Evolutionary conservation across 1,139 yeast species (phyloP).

Genomic region (Candida freyschussii): DNA sequence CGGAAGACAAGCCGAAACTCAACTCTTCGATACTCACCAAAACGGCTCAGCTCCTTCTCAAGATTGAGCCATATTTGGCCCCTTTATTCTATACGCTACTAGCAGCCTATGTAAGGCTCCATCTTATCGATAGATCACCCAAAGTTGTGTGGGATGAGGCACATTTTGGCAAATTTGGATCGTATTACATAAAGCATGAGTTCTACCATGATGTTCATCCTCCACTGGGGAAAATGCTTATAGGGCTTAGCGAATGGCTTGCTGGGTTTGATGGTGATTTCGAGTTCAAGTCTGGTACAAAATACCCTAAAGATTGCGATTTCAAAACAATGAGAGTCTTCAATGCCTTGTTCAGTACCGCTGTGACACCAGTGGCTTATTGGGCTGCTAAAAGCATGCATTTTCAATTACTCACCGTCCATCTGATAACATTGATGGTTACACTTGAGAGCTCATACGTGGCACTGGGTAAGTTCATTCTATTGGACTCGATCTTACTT

Average conservation of each 20-base stretch:
- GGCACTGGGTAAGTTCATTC: conserved; percentile 63
- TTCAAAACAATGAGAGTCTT: conserved; percentile 59
- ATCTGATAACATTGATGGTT: conserved; percentile 55
- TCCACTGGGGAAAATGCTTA: conserved; percentile 67
- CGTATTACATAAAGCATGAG: conserved; percentile 57
- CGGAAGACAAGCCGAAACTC: conserved; percentile 1
- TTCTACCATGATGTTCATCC: conserved; percentile 79
- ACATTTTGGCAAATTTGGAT: conserved; percentile 64
- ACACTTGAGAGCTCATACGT: conserved; percentile 61
- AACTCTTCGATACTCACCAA: conserved; percentile 1
- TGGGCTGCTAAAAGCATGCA: conserved; percentile 50
- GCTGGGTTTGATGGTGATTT: conserved; percentile 67
- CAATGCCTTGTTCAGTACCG: conserved; percentile 58
- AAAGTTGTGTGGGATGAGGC: conserved; percentile 96
- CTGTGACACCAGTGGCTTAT: conserved; percentile 62
- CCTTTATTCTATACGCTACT: conserved; percentile 52
- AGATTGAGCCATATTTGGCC: conserved; percentile 27
- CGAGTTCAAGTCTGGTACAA: conserved; percentile 56
- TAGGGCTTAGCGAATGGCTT: conserved; percentile 61
- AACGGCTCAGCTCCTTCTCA: conserved; percentile 2
- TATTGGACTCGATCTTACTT: conserved; percentile 67
- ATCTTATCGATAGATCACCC: conserved; percentile 56
- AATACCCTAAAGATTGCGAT: conserved; percentile 52
- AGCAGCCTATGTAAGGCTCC: conserved; percentile 64
- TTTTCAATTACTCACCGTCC: conserved; percentile 40